A percentile compares a stretch with the other conserved stretches of the same genome.
Conservation (phyloP, 768 basidiomycete species). For the Psilocybe cyanescens region DNA sequence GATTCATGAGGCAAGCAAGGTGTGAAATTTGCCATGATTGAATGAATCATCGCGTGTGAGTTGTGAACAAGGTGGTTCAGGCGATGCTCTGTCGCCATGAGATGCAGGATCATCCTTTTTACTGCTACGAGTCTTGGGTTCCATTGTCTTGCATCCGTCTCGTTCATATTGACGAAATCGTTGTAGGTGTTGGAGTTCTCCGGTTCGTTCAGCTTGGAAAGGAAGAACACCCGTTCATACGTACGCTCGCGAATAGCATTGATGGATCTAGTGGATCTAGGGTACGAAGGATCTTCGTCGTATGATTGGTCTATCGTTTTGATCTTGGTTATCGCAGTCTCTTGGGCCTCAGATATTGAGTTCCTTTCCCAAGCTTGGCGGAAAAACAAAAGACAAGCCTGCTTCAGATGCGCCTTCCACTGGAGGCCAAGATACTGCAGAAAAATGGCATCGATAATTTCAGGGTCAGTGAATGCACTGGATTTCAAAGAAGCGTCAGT, state of each 20-base stretch:
- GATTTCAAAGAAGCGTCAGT: background rate
- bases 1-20: slow-evolving; percentile 44
- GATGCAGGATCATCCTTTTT: slow-evolving; percentile 44
- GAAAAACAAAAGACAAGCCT: slow-evolving; percentile 20
- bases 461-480: slow-evolving; percentile 48
- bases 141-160: slow-evolving; percentile 5
- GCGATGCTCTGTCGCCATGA: slow-evolving; percentile 43
- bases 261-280: slow-evolving; percentile 22
- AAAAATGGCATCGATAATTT: slow-evolving; percentile 46
- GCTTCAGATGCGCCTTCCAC: slow-evolving; percentile 43
- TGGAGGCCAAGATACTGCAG: slow-evolving; percentile 44
- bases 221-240: slow-evolving; percentile 31
- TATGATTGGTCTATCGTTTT: background rate
- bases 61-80: slow-evolving; percentile 40
- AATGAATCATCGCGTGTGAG: slow-evolving; percentile 38
- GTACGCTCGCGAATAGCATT: slow-evolving; percentile 24
- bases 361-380: slow-evolving; percentile 1
- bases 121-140: background rate
- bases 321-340: background rate
- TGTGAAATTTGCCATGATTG: slow-evolving; percentile 48
- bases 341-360: background rate
- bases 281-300: too few relatives aligned
- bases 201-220: slow-evolving; percentile 34
- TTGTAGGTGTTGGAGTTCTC: slow-evolving; percentile 23
- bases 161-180: slow-evolving; percentile 24